Conservation (phyloP, 768 basidiomycete genomes). For the Panus rudis region DNA sequence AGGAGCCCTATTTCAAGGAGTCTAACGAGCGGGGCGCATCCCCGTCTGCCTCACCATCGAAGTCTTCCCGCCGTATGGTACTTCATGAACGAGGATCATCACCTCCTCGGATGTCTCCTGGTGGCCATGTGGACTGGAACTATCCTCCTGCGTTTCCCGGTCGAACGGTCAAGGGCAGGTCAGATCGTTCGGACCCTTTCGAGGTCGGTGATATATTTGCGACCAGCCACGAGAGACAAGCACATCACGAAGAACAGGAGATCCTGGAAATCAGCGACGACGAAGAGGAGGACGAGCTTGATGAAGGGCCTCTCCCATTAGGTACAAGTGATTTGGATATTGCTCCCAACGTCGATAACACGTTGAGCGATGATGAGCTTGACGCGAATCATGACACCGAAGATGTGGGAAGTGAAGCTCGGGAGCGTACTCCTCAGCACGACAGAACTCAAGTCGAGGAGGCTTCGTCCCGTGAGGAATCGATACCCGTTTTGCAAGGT, state of each 20-base stretch:
- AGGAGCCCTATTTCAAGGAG: background rate
- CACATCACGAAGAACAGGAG: constrained; percentile 6
- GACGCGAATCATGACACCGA: background rate
- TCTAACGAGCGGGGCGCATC: background rate
- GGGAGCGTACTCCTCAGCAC: too few species aligned
- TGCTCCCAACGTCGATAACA: too few species aligned
- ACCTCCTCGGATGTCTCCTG: constrained; percentile 8
- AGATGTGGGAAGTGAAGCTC: background rate
- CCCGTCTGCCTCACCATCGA: background rate
- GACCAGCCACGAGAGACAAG: constrained; percentile 5
- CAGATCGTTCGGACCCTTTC: constrained; percentile 6
- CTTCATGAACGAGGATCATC: constrained; percentile 8
- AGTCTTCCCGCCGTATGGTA: background rate
- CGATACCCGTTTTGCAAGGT: too few species aligned
- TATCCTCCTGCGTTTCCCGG: constrained; percentile 29
- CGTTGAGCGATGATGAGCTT: background rate
- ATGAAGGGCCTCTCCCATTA: constrained; percentile 16
- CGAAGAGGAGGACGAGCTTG: constrained; percentile 15
- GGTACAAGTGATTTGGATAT: constrained; percentile 24
- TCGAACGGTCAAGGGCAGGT: constrained; percentile 13
- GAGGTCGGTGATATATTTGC: background rate
- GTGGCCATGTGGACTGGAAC: constrained; percentile 28
- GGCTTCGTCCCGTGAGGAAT: too few species aligned
- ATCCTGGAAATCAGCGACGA: constrained; percentile 20
- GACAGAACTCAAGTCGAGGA: too few species aligned